phyloP scores from a whole-genome alignment of 139 green algal species.

The Chloropicon primus region DNA sequence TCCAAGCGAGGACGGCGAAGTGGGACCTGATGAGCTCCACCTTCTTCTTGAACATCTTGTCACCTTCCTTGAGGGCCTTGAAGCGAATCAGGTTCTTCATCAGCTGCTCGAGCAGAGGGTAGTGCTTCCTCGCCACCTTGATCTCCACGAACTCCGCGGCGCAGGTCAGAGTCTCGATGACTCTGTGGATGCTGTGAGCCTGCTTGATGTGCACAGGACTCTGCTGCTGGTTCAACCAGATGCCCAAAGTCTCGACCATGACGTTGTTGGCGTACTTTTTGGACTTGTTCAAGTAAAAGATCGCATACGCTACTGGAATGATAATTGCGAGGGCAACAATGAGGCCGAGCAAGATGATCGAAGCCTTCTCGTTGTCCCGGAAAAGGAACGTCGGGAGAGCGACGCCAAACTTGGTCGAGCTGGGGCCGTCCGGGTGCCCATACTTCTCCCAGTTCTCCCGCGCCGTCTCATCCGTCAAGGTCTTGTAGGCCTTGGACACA shows the following conservation, averaged over 20 bases:
- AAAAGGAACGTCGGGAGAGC: conserved; percentile 79
- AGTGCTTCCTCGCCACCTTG: conserved; percentile 27
- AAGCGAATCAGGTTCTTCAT: conserved; percentile 32
- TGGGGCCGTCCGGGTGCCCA: conserved; percentile 72
- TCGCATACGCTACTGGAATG: conserved; percentile 48
- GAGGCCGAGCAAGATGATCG: conserved; percentile 56
- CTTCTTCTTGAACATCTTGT: conserved; percentile 34
- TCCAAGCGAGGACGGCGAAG: conserved; percentile 69
- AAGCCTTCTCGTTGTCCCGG: conserved; percentile 54
- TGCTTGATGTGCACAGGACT: conserved; percentile 47
- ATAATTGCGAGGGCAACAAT: conserved; percentile 67
- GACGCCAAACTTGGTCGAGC: conserved; percentile 43
- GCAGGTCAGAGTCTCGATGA: conserved; percentile 68
- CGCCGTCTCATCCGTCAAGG: conserved; percentile 49
- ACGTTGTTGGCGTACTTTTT: conserved; percentile 54
- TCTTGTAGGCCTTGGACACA: conserved; percentile 57
- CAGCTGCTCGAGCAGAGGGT: conserved; percentile 43
- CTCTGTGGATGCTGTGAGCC: conserved; percentile 36
- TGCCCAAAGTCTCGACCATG: conserved; percentile 51
- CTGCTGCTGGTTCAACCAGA: conserved; percentile 26
- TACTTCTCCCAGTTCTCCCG: conserved; percentile 78
- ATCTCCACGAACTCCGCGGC: conserved; percentile 76
- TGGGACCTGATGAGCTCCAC: conserved; percentile 33
- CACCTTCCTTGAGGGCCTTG: conserved; percentile 53
- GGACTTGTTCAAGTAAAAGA: conserved; percentile 54